Evolutionary conservation across 176 grass and related monocot species (phyloP).

Genomic region (Bothriochloa decipiens): DNA sequence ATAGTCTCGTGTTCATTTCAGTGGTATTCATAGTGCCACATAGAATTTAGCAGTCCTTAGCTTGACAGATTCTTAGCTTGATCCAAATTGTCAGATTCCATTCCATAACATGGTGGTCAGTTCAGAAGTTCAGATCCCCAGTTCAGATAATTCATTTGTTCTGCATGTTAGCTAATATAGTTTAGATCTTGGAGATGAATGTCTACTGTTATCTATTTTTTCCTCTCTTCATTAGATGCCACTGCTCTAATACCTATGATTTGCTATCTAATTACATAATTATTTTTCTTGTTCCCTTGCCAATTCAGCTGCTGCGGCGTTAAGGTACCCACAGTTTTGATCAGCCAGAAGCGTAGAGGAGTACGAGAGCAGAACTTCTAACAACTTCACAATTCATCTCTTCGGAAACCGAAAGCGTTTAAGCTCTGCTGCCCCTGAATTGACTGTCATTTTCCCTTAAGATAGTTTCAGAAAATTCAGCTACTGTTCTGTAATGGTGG

Average conservation of each 20-base stretch:
- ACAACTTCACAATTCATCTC: neutral
- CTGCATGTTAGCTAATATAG: neutral
- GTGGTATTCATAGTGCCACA: too few relatives aligned
- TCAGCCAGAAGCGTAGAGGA: neutral
- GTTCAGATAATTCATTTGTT: too few relatives aligned
- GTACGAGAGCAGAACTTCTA: neutral
- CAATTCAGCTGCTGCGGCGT: neutral
- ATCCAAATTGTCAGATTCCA: neutral
- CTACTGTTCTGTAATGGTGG: neutral
- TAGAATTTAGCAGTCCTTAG: too few relatives aligned
- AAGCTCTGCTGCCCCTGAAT: neutral
- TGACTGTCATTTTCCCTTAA: neutral
- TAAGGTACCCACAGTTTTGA: neutral
- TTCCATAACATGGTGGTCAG: too few relatives aligned
- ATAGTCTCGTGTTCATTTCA: too few relatives aligned
- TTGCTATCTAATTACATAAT: neutral
- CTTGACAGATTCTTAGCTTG: too few relatives aligned
- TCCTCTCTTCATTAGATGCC: neutral
- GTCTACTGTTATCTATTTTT: neutral
- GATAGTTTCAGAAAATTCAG: too few relatives aligned
- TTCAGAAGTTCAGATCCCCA: too few relatives aligned
- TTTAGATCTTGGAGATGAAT: neutral
- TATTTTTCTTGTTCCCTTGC: neutral
- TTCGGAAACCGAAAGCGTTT: neutral
- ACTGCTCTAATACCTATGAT: neutral